phyloP scores from a whole-genome alignment of 202 grass and related monocot species.

The Schoenoplectus triqueter region DNA sequence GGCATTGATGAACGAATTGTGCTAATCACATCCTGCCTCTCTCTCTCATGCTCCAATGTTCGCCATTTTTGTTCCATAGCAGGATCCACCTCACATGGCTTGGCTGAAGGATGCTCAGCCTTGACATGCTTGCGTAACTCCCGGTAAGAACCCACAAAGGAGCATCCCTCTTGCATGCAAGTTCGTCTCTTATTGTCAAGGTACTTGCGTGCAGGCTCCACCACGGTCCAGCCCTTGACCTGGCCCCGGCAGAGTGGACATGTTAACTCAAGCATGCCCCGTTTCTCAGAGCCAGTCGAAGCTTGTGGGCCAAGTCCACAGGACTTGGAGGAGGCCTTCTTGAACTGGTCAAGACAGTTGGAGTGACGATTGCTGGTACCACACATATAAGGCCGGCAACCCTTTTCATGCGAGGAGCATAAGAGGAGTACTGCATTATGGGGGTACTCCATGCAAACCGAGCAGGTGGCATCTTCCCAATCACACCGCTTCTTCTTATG shows the following conservation, averaged over 20 bases:
- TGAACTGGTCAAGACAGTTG: conserved; percentile 93
- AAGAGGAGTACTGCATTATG: conserved; percentile 94
- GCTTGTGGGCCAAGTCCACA: conserved; percentile 38
- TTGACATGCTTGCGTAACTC: conserved; percentile 92
- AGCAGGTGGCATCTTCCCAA: conserved; percentile 96
- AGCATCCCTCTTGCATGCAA: conserved; percentile 93
- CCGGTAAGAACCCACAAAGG: conserved; percentile 79
- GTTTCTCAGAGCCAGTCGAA: conserved; percentile 54
- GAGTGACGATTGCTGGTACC: conserved; percentile 86
- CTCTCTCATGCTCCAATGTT: conserved; percentile 79
- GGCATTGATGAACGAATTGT: conserved; percentile 83
- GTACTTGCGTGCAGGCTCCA: conserved; percentile 78
- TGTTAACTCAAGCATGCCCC: conserved; percentile 56
- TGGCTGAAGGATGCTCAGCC: conserved; percentile 75
- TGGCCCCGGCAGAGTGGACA: conserved; percentile 95
- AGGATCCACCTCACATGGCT: conserved; percentile 83
- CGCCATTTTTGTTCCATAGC: conserved; percentile 90
- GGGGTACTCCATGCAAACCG: conserved; percentile 96
- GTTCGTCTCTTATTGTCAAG: conserved; percentile 84
- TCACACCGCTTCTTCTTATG: conserved; percentile 66
- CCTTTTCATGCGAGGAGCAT: conserved; percentile 94
- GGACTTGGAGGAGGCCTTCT: conserved; percentile 83
- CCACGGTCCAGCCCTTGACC: conserved; percentile 96
- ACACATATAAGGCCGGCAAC: conserved; percentile 96
- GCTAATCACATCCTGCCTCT: conserved; percentile 85